Base-by-base conservation (phyloP, 495 filamentous ascomycete species). In the Filosporella fistucella region DNA sequence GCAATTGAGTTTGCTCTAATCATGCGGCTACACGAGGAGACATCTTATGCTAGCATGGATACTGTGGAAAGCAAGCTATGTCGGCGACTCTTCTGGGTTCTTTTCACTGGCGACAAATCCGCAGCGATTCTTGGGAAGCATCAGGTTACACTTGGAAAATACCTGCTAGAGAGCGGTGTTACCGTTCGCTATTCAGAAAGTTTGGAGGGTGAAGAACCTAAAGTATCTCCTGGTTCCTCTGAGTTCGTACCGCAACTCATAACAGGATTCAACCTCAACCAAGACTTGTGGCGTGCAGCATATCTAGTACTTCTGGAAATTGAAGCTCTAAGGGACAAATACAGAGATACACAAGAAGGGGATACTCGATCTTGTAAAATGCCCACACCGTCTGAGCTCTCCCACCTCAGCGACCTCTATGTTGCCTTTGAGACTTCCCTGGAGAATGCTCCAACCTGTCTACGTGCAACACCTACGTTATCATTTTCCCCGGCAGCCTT, bases 41-140 rank as follows among this genome's bases (percentile, higher is more conserved):
- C 49, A 20, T 57, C 62, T 1, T 30, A 57, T 2, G 45, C 55
- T 37, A 55, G 50, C 18, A 38, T 63, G 10, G 42, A 37, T 22
- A 47, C 50, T 0, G 48, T 63, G 7, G 62, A 63, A 42, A 48
- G 52, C 11, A 57, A 65, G 33, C 56, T 63, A 13, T 57, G 61
- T 16, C 44, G 60, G 23, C 51, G 60, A 3, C 55, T 49, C 14
- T 64, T 64, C 46, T 64, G 62, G 62, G 58, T 64, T 28, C 35
- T 58, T 20, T 64, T 59, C 29, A 54, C 58, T 16, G 60, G 58
- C 8, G 62, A 64, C 40, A 61, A 63, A 33, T 64, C 60, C n/a
- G 60, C 62, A 10, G 57, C 54, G 11, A 61, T 61, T 10, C 34
- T 63, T 18, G 60, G 56, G 17, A 59, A 58, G 29, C 60, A 57